Conservation (phyloP, 2,329 filamentous ascomycete species). For the Ampelomyces quisqualis region DNA sequence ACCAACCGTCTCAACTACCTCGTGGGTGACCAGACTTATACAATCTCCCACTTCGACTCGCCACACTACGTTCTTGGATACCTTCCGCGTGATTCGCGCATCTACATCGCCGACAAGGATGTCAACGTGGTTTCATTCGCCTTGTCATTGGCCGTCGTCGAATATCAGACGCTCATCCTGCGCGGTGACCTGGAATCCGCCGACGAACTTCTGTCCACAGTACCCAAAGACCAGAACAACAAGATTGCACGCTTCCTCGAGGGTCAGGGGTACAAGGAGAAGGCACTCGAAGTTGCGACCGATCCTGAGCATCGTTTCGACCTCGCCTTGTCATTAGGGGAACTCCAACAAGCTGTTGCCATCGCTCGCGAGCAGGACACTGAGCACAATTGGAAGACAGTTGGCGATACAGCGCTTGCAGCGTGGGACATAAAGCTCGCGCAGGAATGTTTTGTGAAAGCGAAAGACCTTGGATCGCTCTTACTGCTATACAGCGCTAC, state of each 20-base stretch:
- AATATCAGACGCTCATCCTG: conserved; percentile 95
- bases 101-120: conserved; percentile 96
- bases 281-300: conserved; percentile 90
- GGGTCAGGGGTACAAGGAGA: conserved; percentile 94
- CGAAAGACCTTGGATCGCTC: conserved; percentile 85
- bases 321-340: conserved; percentile 77
- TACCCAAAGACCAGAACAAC: conserved; percentile 92
- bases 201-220: conserved; percentile 76
- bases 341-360: conserved; percentile 80
- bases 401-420: conserved; percentile 85
- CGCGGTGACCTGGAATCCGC: conserved; percentile 92
- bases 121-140: conserved; percentile 87
- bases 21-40: conserved; percentile 96
- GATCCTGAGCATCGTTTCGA: conserved; percentile 97
- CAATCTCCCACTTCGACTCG: conserved; percentile 93
- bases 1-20: conserved; percentile 97
- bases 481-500: conserved; percentile 87
- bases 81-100: conserved; percentile 88
- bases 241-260: conserved; percentile 98
- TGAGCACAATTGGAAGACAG: conserved; percentile 98
- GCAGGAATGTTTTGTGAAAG: conserved; percentile 88
- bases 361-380: conserved; percentile 80
- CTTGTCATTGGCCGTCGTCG: conserved; percentile 86
- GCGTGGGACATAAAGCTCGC: conserved; percentile 87
- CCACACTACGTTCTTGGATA: conserved; percentile 95